phyloP scores from a whole-genome alignment of 768 basidiomycete genomes.

The Tylopilus plumbeoviolaceoides region DNA sequence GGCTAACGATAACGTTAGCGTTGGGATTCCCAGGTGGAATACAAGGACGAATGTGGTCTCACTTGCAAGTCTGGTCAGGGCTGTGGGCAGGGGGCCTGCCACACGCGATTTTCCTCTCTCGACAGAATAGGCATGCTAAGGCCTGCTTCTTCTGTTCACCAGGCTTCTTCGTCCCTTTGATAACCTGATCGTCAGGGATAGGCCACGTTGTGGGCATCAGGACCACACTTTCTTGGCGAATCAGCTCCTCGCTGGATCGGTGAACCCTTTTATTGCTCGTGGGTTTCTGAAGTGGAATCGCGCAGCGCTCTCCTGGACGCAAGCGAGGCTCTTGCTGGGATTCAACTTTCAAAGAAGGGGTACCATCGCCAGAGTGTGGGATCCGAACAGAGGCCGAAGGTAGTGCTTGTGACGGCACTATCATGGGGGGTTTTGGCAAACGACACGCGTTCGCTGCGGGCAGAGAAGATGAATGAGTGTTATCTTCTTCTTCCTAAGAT shows the following conservation, averaged over 20 bases:
- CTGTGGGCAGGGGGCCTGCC: constrained; percentile 38
- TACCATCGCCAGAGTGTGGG: constrained; percentile 9
- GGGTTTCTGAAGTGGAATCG: constrained; percentile 18
- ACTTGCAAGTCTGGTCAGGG: constrained; percentile 45
- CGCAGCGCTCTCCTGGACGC: constrained; percentile 25
- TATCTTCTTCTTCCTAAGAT: constrained; percentile 27
- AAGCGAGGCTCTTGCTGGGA: constrained; percentile 21
- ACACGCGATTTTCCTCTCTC: constrained; percentile 49
- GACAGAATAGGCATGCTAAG: constrained; percentile 46
- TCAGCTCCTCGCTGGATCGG: constrained; percentile 25
- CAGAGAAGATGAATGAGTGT: constrained; percentile 18
- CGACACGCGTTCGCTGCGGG: constrained; percentile 16
- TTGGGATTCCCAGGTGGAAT: constrained; percentile 5
- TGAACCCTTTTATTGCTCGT: constrained; percentile 27
- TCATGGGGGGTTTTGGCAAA: constrained; percentile 22
- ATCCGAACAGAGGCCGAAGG: constrained; percentile 12
- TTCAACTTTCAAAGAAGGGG: constrained; percentile 8
- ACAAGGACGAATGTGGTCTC: constrained; percentile 16
- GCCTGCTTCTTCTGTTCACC: constrained; percentile 43
- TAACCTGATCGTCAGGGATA: constrained; percentile 30
- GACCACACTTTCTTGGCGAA: constrained; percentile 27
- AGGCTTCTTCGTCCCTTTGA: constrained; percentile 32
- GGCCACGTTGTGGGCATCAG: constrained; percentile 30
- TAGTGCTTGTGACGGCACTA: constrained; percentile 21
- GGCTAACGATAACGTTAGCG: constrained; percentile 31